Conservation (phyloP, 352 stramenopile genomes). For the Peronospora farinosa region DNA sequence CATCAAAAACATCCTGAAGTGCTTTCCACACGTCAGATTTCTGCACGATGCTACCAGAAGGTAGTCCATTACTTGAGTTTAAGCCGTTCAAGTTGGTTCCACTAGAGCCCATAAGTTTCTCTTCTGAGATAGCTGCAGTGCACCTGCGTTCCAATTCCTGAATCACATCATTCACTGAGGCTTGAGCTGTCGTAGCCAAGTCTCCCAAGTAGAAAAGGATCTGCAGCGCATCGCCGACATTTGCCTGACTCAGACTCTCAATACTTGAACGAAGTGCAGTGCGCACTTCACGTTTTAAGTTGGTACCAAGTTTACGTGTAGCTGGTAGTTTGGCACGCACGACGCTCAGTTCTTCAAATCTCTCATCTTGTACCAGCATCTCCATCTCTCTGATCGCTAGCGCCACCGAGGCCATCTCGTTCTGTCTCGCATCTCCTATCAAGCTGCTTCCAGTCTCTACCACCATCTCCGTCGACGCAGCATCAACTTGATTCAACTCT, state of each 20-base stretch:
- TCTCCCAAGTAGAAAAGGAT: slow-evolving; percentile 73
- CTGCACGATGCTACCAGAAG: slow-evolving; percentile 28
- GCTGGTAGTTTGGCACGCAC: slow-evolving; percentile 51
- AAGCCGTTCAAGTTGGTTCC: slow-evolving; percentile 11
- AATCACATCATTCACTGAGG: slow-evolving; percentile 76
- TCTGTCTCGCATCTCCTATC: slow-evolving; percentile 19
- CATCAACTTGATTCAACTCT: slow-evolving; percentile 30
- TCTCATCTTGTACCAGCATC: slow-evolving; percentile 36
- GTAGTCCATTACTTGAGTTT: slow-evolving; percentile 30
- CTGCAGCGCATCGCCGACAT: slow-evolving; percentile 72
- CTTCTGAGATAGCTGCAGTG: slow-evolving; percentile 47
- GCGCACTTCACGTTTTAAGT: slow-evolving; percentile 52
- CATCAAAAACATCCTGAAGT: slow-evolving; percentile 72
- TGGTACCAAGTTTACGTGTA: slow-evolving; percentile 38
- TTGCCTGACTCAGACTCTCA: slow-evolving; percentile 51
- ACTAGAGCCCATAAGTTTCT: slow-evolving; percentile 40
- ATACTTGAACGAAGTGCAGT: slow-evolving; percentile 43
- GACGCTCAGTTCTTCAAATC: slow-evolving; percentile 62
- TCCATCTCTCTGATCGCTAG: slow-evolving; percentile 76
- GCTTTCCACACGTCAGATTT: slow-evolving; percentile 79
- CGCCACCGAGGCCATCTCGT: slow-evolving; percentile 52
- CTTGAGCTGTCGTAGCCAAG: slow-evolving; percentile 57
- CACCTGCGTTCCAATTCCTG: slow-evolving; percentile 74
- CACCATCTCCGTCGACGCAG: background rate
- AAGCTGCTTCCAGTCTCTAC: slow-evolving; percentile 13